Evolutionary conservation across 1,284 basidiomycete genomes (phyloP).

Genomic region (Ustilago tritici): DNA sequence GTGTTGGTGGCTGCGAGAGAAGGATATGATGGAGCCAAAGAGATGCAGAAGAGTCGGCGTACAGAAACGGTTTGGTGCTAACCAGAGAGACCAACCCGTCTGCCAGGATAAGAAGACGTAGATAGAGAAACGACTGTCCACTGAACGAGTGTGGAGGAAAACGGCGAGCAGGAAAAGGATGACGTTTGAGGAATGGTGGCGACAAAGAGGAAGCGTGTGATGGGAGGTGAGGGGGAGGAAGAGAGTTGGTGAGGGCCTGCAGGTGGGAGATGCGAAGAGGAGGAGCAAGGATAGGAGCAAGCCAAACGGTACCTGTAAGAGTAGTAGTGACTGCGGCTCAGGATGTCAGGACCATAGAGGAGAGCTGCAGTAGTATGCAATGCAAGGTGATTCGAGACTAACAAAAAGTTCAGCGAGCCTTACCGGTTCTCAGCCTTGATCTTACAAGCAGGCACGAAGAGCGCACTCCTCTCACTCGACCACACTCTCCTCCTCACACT

Average conservation of each 20-base stretch:
- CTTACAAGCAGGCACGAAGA: background rate
- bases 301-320: background rate
- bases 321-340: conserved; percentile 3
- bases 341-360: background rate
- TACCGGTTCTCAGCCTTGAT: background rate
- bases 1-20: too few species aligned
- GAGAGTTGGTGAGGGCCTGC: background rate
- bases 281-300: background rate
- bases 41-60: background rate
- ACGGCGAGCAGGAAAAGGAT: background rate
- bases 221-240: background rate
- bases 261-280: background rate
- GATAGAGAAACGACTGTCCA: background rate
- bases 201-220: background rate
- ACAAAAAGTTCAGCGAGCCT: background rate
- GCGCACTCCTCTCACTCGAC: background rate
- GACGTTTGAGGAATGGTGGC: background rate
- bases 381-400: conserved; percentile 1
- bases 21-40: conserved; percentile 2
- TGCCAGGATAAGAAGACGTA: background rate
- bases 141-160: background rate
- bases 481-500: background rate
- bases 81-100: conserved; percentile 6
- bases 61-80: background rate
- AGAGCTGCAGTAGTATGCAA: conserved; percentile 2